Base-by-base conservation (phyloP, 768 basidiomycete species). In the Phanerochaete carnosa region DNA sequence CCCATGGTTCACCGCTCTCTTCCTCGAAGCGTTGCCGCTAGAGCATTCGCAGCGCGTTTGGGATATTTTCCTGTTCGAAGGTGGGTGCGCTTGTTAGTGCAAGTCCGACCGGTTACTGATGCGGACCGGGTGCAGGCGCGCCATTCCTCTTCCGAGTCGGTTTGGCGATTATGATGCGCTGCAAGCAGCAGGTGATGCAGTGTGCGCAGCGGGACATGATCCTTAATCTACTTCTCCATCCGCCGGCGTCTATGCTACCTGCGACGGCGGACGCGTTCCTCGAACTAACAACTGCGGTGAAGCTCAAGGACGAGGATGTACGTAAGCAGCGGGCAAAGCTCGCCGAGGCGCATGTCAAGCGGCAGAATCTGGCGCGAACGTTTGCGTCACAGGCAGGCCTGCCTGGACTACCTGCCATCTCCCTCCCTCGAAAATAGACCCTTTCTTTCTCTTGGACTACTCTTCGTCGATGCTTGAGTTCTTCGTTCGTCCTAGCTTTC, bases 41-140 rank as follows among this genome's bases (percentile, higher is more conserved):
- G 84, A 88, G 2, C 83, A 86, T 66, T 73, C 92, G 16, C 83
- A 87, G 59, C 79, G 92, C 28, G 80, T 92, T 13, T 94, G 92
- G 92, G 92, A 93, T 68, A 69, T 94, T 2, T 93, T 93, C 68
- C 72, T 94, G 22, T 90, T 81, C 63, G 92, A 94, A 74, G 92
- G 91, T 91, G 69, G 28, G 76, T 60, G 8, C 2, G 15, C 13
- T 25, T 45, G 39, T n/a, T 32, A 7, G 5, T 9, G 29, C 23
- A 33, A 9, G 16, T 19, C 19, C 9, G 19, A 11, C 11, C 23
- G n/a, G 33, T 2, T 22, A 32, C 11, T 7, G 22, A n/a, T 53
- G 3, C 43, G 39, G 22, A 26, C 26, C n/a, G n/a, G n/a, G n/a
- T 60, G 15, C 59, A 93, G 91, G 91, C 7, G 75, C 90, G 23